Conservation (phyloP, 768 basidiomycete species). For the Russula sp. region DNA sequence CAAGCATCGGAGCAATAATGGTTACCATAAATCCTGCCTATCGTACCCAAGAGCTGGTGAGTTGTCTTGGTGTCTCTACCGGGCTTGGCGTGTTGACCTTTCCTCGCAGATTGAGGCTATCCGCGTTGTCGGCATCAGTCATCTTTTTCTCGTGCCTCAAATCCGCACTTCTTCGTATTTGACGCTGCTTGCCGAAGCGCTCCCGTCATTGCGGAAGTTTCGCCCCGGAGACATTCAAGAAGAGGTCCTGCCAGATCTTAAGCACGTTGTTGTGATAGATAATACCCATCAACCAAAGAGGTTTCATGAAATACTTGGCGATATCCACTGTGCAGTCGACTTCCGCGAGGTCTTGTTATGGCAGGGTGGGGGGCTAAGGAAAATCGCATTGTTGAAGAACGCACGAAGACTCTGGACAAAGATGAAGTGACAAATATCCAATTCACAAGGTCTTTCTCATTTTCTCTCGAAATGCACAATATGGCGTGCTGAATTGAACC, state of each 20-base stretch:
- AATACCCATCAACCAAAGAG: conserved; percentile 46
- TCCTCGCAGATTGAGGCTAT: conserved; percentile 53
- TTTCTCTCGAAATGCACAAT: conserved; percentile 1
- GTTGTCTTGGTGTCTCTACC: conserved; percentile 17
- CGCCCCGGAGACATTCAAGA: conserved; percentile 56
- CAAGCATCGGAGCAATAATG: conserved; percentile 77
- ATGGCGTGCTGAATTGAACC: conserved; percentile 14
- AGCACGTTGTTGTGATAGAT: conserved; percentile 64
- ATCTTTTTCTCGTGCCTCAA: conserved; percentile 69
- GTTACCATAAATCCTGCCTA: conserved; percentile 85
- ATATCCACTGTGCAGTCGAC: conserved; percentile 55
- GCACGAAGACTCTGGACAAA: conserved; percentile 43
- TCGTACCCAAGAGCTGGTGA: conserved; percentile 65
- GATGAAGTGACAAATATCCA: conserved; percentile 81
- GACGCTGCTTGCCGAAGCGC: conserved; percentile 52
- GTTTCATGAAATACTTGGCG: conserved; percentile 42
- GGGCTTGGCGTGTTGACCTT: neutral
- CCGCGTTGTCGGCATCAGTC: conserved; percentile 60
- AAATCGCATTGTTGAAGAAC: conserved; percentile 43
- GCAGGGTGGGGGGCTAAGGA: conserved; percentile 51
- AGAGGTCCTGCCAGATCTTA: conserved; percentile 56
- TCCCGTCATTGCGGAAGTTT: conserved; percentile 53
- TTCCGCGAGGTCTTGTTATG: conserved; percentile 73
- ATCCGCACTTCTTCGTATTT: conserved; percentile 66
- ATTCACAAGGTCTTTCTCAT: conserved; percentile 65